A percentile compares a stretch with the other conserved stretches of the same genome.
Evolutionary conservation across 176 grass and related monocot species (phyloP).

Genomic region (Puccinellia tenuiflora): DNA sequence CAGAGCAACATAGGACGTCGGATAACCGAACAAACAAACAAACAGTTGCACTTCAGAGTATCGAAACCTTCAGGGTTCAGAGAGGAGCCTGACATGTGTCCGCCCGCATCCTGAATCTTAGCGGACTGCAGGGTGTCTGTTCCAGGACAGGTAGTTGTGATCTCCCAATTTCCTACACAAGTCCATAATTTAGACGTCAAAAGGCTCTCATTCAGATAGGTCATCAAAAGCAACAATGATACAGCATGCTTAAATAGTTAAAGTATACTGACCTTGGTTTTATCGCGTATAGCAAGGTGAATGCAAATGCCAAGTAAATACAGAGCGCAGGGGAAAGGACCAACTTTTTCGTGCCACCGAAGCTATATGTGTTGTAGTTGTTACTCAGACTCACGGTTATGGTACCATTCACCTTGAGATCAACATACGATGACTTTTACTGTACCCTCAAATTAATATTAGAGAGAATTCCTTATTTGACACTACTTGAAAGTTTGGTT

Average conservation of each 20-base stretch:
- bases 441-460: too few relatives aligned
- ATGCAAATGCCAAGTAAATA: conserved; percentile 61
- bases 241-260: background rate
- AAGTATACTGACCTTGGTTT: conserved; percentile 68
- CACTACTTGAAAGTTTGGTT: too few relatives aligned
- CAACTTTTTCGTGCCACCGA: conserved; percentile 74
- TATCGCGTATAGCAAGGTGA: conserved; percentile 70
- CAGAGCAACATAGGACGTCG: background rate
- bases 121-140: conserved; percentile 46
- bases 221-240: background rate
- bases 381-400: conserved; percentile 72
- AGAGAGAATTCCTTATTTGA: too few relatives aligned
- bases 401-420: conserved; percentile 72
- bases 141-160: conserved; percentile 84
- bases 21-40: background rate
- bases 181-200: background rate
- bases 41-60: background rate
- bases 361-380: conserved; percentile 86
- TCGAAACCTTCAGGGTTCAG: background rate
- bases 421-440: too few relatives aligned
- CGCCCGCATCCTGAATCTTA: conserved; percentile 4
- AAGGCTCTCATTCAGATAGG: background rate
- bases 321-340: conserved; percentile 83
- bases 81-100: background rate
- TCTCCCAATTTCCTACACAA: conserved; percentile 82